Evolutionary conservation across 345 rosid species (phyloP), one percentile per base, ranked within the genome.

Genomic region (Arabidopsis suecica): DNA sequence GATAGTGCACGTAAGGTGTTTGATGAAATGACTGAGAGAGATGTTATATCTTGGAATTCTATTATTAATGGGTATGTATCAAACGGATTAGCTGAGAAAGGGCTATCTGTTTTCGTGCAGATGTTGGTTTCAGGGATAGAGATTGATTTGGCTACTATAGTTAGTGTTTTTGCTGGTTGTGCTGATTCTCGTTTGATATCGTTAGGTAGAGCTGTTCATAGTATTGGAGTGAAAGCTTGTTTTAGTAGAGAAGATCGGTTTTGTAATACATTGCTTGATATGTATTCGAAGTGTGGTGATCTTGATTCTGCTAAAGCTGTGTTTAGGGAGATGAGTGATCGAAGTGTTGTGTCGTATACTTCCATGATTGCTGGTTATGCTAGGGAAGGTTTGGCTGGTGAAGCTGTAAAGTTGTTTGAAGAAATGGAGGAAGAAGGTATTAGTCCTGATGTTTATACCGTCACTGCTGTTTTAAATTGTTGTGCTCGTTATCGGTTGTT

Each of bases 311-410:
- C 90, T 14, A 63, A 68, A 44, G 70, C 36, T 59, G 91, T 88
- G 66, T 90, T 90, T 69, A 78, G 18, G n/a, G 71, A 65, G 68
- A 87, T 83, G 84, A 78, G 44, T 36, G 86, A 83, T 53, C 80
- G 59, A 77, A 85, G 66, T 84, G 87, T 84, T 42, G 93, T 90
- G 65, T 84, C 93, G 3, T 90, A 91, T 79, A 90, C 93, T 77
- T 83, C 90, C 0, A 75, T 88, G 93, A 87, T 90, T 60, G 86
- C 90, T 61, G 96, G 89, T 74, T 90, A 86, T 70, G 84, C 89
- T 60, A 84, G 89, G 33, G 81, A 80, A 77, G 88, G 87, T 42
- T 75, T 74, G 49, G 80, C 84, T 50, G 83, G 82, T 74, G 84
- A 67, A 13, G 89, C 88, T 57, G 84, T 86, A 71, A 79, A 80